phyloP scores from a whole-genome alignment of 2,329 filamentous ascomycete species.

The Curvularia sp. region DNA sequence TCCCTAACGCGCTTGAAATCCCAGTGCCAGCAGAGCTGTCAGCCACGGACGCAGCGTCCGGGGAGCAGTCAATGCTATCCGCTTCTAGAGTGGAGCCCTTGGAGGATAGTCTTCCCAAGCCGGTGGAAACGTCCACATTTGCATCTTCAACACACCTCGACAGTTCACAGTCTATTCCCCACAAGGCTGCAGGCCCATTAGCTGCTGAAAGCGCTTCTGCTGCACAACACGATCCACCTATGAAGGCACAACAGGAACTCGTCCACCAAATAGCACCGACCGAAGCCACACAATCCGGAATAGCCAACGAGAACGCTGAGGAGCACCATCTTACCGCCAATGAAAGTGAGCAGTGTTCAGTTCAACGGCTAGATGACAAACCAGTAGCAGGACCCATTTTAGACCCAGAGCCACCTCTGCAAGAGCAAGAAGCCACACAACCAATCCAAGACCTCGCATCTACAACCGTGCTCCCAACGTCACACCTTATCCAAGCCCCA shows the following conservation, averaged over 20 bases:
- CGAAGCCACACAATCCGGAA: slow-evolving; percentile 6
- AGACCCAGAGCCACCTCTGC: slow-evolving; percentile 5
- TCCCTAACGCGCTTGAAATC: slow-evolving; percentile 26
- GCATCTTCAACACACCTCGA: slow-evolving; percentile 24
- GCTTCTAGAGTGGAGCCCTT: slow-evolving; percentile 15
- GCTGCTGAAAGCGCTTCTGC: slow-evolving; percentile 11
- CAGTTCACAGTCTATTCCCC: slow-evolving; percentile 13
- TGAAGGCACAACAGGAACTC: slow-evolving; percentile 10
- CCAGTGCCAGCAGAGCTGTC: slow-evolving; percentile 29
- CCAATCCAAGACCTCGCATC: slow-evolving; percentile 9
- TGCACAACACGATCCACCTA: slow-evolving; percentile 15
- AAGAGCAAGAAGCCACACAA: slow-evolving; percentile 3
- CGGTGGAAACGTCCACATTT: slow-evolving; percentile 27
- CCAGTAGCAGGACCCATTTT: slow-evolving; percentile 14
- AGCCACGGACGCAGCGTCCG: slow-evolving; percentile 20
- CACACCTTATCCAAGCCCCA: slow-evolving; percentile 6
- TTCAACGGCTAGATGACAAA: slow-evolving; percentile 15
- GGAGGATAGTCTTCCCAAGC: slow-evolving; percentile 29
- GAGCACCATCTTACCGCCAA: slow-evolving; percentile 1
- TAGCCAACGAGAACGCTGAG: slow-evolving; percentile 10
- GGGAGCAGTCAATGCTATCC: slow-evolving; percentile 20
- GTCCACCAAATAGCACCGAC: slow-evolving; percentile 6
- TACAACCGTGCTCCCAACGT: background rate
- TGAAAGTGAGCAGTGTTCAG: slow-evolving; percentile 3
- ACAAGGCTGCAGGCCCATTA: slow-evolving; percentile 10